Percentiles rank a stretch among this genome's conserved stretches.
Conservation (phyloP, 768 basidiomycete genomes). For the Melanogaster broomeanus region DNA sequence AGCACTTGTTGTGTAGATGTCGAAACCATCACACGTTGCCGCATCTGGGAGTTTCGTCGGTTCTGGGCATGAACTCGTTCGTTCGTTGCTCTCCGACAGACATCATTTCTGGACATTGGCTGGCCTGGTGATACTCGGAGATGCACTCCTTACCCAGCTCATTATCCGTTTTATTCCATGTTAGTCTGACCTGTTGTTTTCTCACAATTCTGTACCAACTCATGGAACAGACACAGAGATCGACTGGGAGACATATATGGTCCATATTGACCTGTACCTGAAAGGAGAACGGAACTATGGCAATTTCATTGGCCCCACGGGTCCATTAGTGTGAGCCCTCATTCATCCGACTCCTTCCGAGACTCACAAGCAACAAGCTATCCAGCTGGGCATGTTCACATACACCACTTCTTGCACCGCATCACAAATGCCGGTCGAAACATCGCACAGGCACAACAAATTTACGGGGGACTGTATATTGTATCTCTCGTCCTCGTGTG, state of each 20-base stretch:
- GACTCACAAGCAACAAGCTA: slow-evolving; percentile 55
- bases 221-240: slow-evolving; percentile 86
- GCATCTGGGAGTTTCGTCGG: not conserved
- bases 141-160: slow-evolving; percentile 76
- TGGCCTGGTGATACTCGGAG: slow-evolving; percentile 64
- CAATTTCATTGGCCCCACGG: slow-evolving; percentile 84
- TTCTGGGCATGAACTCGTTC: slow-evolving; percentile 5
- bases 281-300: slow-evolving; percentile 85
- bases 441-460: slow-evolving; percentile 67
- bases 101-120: slow-evolving; percentile 71
- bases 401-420: slow-evolving; percentile 70
- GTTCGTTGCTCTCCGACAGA: slow-evolving; percentile 45
- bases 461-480: slow-evolving; percentile 79
- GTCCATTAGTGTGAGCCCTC: slow-evolving; percentile 78
- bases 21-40: not conserved
- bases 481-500: slow-evolving; percentile 62
- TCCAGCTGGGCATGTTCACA: slow-evolving; percentile 89
- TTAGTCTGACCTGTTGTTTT: slow-evolving; percentile 41
- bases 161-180: slow-evolving; percentile 84
- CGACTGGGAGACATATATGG: slow-evolving; percentile 96
- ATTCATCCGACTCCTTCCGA: not conserved
- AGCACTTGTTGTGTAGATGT: not conserved
- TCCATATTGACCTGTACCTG: slow-evolving; percentile 77
- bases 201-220: slow-evolving; percentile 12
- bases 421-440: slow-evolving; percentile 64